Conservation (phyloP, 2,329 filamentous ascomycete species). For the Aspergillus transmontanensis region DNA sequence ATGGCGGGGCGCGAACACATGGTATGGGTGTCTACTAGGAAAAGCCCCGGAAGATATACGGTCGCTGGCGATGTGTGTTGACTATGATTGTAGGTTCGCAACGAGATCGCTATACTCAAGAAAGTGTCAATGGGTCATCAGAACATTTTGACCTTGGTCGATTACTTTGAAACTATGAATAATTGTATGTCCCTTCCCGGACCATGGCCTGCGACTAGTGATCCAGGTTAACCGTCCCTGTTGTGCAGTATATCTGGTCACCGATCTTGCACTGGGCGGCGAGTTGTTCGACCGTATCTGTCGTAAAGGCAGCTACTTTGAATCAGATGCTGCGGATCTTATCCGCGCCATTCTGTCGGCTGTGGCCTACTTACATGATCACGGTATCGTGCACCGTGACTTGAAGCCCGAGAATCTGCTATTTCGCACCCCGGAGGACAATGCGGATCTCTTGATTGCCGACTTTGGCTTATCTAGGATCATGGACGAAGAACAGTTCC, state of each 20-base stretch:
- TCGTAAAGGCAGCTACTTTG: conserved; percentile 97
- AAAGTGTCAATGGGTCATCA: conserved; percentile 98
- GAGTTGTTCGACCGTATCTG: conserved; percentile 99
- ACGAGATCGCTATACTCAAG: conserved; percentile 97
- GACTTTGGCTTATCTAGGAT: conserved; percentile 95
- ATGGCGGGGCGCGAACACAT: conserved; percentile 98
- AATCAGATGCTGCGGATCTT: conserved; percentile 92
- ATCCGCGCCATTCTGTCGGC: conserved; percentile 93
- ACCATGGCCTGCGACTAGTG: background rate
- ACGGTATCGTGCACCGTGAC: conserved; percentile 97
- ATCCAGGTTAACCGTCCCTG: conserved; percentile 18
- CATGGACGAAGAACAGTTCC: conserved; percentile 99
- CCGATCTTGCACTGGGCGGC: conserved; percentile 91
- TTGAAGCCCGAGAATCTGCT: conserved; percentile 96
- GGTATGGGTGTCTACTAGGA: conserved; percentile 55
- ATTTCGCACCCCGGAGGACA: conserved; percentile 96
- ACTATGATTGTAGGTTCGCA: conserved; percentile 68
- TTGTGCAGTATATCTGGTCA: conserved; percentile 81
- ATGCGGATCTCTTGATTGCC: conserved; percentile 93
- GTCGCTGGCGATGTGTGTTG: conserved; percentile 14
- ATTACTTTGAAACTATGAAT: conserved; percentile 99
- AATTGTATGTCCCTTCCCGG: conserved; percentile 63
- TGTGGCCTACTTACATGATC: conserved; percentile 97
- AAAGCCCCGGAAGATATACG: conserved; percentile 3
- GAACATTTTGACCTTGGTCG: conserved; percentile 95